phyloP scores from a whole-genome alignment of 2,329 filamentous ascomycete species.

The Fusarium pilosicola region DNA sequence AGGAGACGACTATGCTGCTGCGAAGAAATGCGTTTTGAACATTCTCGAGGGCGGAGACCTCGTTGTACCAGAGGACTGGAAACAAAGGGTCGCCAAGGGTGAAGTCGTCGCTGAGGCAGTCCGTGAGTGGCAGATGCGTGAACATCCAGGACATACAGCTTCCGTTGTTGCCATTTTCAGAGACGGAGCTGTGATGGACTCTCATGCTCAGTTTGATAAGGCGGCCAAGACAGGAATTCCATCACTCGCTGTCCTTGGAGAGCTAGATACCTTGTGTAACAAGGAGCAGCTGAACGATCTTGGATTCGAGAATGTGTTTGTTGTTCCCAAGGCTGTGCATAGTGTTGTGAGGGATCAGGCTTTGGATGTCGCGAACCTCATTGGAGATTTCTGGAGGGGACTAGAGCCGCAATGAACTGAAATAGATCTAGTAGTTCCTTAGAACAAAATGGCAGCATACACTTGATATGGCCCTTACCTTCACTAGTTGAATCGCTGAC shows the following conservation, averaged over 20 bases:
- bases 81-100: constrained; percentile 51
- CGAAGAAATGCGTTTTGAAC: constrained; percentile 50
- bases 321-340: constrained; percentile 38
- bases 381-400: constrained; percentile 33
- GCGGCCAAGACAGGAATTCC: constrained; percentile 20
- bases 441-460: rapidly evolving
- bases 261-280: constrained; percentile 37
- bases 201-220: constrained; percentile 34
- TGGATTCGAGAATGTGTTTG: constrained; percentile 36
- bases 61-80: constrained; percentile 56
- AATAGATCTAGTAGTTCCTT: rapidly evolving
- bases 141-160: constrained; percentile 57
- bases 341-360: constrained; percentile 41
- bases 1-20: constrained; percentile 45
- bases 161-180: constrained; percentile 58
- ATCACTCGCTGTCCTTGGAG: constrained; percentile 38
- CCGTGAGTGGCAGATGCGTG: constrained; percentile 57
- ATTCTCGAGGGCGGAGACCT: constrained; percentile 57
- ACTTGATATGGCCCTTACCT: rapidly evolving
- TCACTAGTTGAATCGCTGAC: rapidly evolving
- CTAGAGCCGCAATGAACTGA: not conserved
- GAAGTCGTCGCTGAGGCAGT: constrained; percentile 60
- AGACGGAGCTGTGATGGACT: constrained; percentile 56
- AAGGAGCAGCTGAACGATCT: constrained; percentile 14
- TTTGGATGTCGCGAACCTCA: constrained; percentile 25